Conservation (phyloP, 129 eudicot species). For the Saussurea involucrata region DNA sequence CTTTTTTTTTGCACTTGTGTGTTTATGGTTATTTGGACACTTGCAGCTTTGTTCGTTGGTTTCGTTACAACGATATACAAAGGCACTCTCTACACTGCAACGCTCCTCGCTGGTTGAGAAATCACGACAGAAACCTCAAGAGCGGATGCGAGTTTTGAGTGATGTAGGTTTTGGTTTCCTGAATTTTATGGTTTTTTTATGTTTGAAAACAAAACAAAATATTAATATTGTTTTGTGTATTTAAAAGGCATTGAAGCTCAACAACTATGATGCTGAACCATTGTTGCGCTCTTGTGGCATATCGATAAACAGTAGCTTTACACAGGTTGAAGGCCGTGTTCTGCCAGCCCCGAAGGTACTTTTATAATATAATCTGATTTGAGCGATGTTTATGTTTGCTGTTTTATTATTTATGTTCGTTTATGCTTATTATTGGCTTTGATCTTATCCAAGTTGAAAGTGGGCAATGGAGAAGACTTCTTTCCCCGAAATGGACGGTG, state of each 20-base stretch:
- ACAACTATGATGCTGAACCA: slow-evolving; percentile 71
- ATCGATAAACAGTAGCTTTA: slow-evolving; percentile 53
- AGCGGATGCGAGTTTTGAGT: slow-evolving; percentile 55
- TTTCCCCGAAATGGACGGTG: slow-evolving; percentile 67
- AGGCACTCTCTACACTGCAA: slow-evolving; percentile 57
- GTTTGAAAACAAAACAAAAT: neutral
- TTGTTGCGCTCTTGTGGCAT: slow-evolving; percentile 79
- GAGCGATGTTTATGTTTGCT: neutral
- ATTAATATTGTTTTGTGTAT: neutral
- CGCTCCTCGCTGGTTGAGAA: slow-evolving; percentile 70
- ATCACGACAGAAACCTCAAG: slow-evolving; percentile 85
- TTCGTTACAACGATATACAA: slow-evolving; percentile 78
- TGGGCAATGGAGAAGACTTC: slow-evolving; percentile 65
- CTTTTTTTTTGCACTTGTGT: neutral
- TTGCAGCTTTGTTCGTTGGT: slow-evolving; percentile 69
- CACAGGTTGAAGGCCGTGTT: slow-evolving; percentile 79
- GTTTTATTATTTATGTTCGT: neutral
- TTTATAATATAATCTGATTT: neutral
- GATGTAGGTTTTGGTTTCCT: slow-evolving; percentile 39
- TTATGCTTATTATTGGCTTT: slow-evolving; percentile 6
- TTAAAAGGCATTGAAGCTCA: slow-evolving; percentile 55
- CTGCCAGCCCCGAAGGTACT: slow-evolving; percentile 71
- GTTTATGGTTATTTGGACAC: neutral
- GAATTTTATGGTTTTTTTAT: neutral
- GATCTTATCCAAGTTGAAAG: slow-evolving; percentile 51